Conservation (phyloP, 2,329 filamentous ascomycete genomes). For the Phialophora chinensis region DNA sequence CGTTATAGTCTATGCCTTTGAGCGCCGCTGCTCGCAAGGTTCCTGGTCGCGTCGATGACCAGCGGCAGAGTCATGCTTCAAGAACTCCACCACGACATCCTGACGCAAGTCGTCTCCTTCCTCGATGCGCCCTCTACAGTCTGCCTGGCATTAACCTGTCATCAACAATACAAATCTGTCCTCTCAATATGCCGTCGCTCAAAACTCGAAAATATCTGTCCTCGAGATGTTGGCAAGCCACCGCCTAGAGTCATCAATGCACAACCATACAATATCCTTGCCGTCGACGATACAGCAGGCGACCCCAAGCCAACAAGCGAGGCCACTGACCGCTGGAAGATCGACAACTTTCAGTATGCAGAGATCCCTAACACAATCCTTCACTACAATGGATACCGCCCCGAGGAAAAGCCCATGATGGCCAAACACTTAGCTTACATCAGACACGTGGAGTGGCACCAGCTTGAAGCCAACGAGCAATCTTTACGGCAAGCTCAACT, state of each 20-base stretch:
- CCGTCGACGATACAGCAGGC: neutral
- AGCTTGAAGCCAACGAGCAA: neutral
- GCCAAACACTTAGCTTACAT: slow-evolving; percentile 2
- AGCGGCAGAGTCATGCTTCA: neutral
- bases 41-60: neutral
- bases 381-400: neutral
- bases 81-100: neutral
- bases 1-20: neutral
- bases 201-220: neutral
- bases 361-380: neutral
- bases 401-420: neutral
- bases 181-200: neutral
- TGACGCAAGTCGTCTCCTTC: neutral
- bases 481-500: neutral
- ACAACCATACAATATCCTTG: slow-evolving; percentile 1
- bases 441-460: neutral
- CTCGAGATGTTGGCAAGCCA: slow-evolving; percentile 5
- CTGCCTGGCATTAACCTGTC: neutral
- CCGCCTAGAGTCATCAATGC: neutral
- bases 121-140: neutral
- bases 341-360: neutral
- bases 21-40: neutral
- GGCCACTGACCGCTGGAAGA: neutral
- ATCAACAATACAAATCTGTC: neutral
- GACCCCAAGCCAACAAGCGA: neutral